phyloP scores from a whole-genome alignment of 495 filamentous ascomycete genomes.

The Thermothielavioides terrestris region DNA sequence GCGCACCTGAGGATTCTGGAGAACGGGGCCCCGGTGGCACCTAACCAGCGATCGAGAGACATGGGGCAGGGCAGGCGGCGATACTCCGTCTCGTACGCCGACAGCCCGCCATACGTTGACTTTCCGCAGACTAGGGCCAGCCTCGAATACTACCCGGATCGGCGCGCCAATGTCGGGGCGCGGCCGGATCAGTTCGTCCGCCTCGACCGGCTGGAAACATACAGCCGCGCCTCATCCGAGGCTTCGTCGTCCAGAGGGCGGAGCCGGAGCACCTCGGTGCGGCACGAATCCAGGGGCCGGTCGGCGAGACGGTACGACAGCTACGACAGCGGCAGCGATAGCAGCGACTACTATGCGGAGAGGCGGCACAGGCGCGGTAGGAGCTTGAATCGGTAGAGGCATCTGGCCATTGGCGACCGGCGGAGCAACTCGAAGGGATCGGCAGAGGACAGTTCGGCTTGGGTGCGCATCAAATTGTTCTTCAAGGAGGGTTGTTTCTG shows the following conservation, averaged over 20 bases:
- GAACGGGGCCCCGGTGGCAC: conserved; percentile 10
- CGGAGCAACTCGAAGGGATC: background rate
- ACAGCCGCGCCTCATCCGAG: conserved; percentile 6
- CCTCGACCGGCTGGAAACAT: conserved; percentile 9
- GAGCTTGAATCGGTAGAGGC: background rate
- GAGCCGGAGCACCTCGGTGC: conserved; percentile 4
- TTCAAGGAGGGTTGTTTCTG: too few relatives aligned
- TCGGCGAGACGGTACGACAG: conserved; percentile 2
- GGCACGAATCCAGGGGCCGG: conserved; percentile 2
- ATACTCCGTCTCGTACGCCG: conserved; percentile 4
- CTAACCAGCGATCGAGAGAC: conserved; percentile 4
- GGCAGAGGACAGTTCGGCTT: too few relatives aligned
- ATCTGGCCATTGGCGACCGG: background rate
- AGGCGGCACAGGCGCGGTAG: conserved; percentile 9
- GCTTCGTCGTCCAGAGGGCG: background rate
- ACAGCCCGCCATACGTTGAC: background rate
- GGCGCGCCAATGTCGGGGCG: conserved; percentile 5
- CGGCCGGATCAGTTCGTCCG: conserved; percentile 12
- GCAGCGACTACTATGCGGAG: conserved; percentile 13
- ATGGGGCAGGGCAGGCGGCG: conserved; percentile 4
- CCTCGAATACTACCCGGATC: conserved; percentile 10
- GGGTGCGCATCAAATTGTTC: too few relatives aligned
- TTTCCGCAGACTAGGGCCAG: background rate
- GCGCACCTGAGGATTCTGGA: conserved; percentile 15
- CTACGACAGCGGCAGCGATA: conserved; percentile 10